phyloP scores from a whole-genome alignment of 2,329 filamentous ascomycete species.

The Endothia cerciana region DNA sequence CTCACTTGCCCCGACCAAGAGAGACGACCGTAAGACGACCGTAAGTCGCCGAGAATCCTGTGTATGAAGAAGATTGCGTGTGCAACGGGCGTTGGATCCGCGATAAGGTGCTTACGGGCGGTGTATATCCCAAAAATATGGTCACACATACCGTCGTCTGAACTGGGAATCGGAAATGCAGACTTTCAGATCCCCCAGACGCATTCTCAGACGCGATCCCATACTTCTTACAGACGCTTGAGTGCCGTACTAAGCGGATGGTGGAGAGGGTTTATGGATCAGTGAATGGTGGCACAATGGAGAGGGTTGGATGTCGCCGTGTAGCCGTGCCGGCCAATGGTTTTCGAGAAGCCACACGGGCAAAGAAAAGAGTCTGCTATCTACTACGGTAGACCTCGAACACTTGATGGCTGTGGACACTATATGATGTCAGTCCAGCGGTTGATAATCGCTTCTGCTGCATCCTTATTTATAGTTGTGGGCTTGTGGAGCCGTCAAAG shows the following conservation, averaged over 20 bases:
- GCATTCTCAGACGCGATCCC: neutral
- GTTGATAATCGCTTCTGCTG: slow-evolving; percentile 5
- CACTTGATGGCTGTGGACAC: neutral
- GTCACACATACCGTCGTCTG: neutral
- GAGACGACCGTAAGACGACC: too few relatives aligned
- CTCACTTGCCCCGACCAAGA: neutral
- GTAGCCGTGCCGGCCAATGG: neutral
- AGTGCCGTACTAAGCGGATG: neutral
- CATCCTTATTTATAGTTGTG: slow-evolving; percentile 14
- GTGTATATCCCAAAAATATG: neutral
- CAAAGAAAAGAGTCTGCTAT: neutral
- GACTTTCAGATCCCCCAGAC: neutral
- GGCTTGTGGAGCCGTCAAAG: slow-evolving; percentile 14
- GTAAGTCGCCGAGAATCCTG: neutral
- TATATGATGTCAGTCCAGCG: slow-evolving; percentile 9
- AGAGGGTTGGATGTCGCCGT: neutral
- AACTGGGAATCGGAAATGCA: neutral
- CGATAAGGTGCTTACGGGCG: neutral
- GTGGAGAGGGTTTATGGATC: neutral
- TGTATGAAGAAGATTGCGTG: neutral
- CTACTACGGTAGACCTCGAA: neutral
- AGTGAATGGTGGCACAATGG: slow-evolving; percentile 1
- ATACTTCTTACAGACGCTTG: neutral
- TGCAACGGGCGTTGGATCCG: neutral
- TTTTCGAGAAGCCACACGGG: neutral